Evolutionary conservation across 2,329 filamentous ascomycete genomes (phyloP).

Genomic region (Colletotrichum plurivorum): DNA sequence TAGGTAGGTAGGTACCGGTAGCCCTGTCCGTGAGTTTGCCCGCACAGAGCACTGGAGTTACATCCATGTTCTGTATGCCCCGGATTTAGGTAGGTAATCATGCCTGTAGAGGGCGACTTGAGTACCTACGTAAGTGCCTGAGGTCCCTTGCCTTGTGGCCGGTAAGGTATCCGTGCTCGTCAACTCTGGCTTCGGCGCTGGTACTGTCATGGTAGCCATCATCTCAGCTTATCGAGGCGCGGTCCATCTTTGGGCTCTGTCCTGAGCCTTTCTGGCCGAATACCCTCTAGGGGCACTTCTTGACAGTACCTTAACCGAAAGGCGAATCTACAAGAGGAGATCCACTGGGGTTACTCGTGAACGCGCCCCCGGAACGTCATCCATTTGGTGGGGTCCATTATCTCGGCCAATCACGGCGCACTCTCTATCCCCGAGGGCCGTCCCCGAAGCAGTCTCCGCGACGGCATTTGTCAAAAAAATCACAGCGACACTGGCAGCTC

Average conservation of each 20-base stretch:
- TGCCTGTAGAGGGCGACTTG: background rate
- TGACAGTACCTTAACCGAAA: constrained; percentile 8
- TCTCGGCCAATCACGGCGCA: constrained; percentile 23
- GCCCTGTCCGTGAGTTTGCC: too few species aligned
- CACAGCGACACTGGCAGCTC: constrained; percentile 14
- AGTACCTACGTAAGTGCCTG: background rate
- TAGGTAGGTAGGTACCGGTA: too few species aligned
- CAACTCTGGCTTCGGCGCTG: background rate
- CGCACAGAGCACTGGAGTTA: too few species aligned
- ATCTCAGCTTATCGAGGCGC: constrained; percentile 1
- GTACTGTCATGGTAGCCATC: background rate
- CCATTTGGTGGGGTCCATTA: constrained; percentile 1
- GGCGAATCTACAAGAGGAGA: too few species aligned
- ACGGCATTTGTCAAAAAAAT: constrained; percentile 28
- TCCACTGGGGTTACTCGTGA: too few species aligned
- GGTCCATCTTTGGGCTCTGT: constrained; percentile 5
- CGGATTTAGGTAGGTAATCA: too few species aligned
- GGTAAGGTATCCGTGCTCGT: background rate
- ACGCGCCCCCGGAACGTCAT: constrained; percentile 28
- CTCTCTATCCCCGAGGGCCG: constrained; percentile 33
- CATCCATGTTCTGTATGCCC: too few species aligned
- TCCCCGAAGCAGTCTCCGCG: constrained; percentile 24
- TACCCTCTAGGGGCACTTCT: background rate
- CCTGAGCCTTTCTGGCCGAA: background rate
- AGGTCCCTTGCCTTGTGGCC: background rate